These are phyloP conservation scores for Ceraceosorus guamensis DNA, from an alignment of 1,284 basidiomycete species.

Conservation along the genomic window DNA sequence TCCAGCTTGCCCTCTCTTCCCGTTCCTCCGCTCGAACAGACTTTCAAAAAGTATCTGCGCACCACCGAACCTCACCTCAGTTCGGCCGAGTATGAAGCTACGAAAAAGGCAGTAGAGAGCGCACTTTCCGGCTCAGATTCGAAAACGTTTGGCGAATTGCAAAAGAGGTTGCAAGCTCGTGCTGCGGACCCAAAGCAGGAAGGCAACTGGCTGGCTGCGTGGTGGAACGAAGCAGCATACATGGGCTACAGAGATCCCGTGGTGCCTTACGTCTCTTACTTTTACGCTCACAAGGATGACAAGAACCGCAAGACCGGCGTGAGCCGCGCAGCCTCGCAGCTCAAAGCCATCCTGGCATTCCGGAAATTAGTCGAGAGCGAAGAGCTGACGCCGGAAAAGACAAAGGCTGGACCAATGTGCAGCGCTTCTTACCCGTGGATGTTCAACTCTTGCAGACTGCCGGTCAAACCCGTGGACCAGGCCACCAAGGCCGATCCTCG, in stretches of 20 bases:
- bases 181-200: conserved; percentile 52
- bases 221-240: conserved; percentile 91
- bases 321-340: conserved; percentile 36
- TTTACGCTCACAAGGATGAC: conserved; percentile 75
- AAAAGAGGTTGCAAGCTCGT: conserved; percentile 68
- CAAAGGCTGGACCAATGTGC: conserved; percentile 72
- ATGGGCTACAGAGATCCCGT: conserved; percentile 66
- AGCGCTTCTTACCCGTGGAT: conserved; percentile 96
- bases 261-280: conserved; percentile 90
- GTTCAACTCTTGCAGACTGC: conserved; percentile 87
- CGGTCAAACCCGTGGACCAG: conserved; percentile 72
- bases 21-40: conserved; percentile 43
- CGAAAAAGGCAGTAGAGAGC: conserved; percentile 53
- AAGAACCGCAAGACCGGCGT: conserved; percentile 23
- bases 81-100: conserved; percentile 23
- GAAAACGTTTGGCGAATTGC: conserved; percentile 66
- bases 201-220: conserved; percentile 80
- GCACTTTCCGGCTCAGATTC: conserved; percentile 62
- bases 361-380: conserved; percentile 52
- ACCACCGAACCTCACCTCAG: conserved; percentile 38
- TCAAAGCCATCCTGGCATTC: conserved; percentile 46
- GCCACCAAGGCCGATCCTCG: conserved; percentile 72
- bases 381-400: conserved; percentile 80
- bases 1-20: conserved; percentile 40
- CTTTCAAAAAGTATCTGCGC: conserved; percentile 39